Percentiles rank a stretch among this genome's conserved stretches.
Conservation (phyloP, 2,329 filamentous ascomycete genomes). For the Aspergillus sp. region DNA sequence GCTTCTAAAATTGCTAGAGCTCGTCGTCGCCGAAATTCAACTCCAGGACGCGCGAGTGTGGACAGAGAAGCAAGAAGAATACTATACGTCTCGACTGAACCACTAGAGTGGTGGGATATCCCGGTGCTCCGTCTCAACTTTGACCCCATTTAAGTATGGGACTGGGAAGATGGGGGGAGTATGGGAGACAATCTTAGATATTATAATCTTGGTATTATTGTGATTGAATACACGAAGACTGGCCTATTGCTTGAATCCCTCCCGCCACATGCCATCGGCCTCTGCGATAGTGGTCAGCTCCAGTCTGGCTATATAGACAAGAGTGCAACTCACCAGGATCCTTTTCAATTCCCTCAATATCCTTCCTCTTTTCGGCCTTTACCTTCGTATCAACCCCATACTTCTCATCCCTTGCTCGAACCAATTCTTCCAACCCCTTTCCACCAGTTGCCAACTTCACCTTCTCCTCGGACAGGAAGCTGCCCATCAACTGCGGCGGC, state of each 20-base stretch:
- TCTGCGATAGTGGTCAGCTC: slow-evolving; percentile 14
- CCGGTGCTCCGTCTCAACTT: slow-evolving; percentile 31
- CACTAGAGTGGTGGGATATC: slow-evolving; percentile 20
- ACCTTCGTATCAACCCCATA: slow-evolving; percentile 45
- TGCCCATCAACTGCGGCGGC: slow-evolving; percentile 56
- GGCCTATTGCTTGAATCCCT: neutral
- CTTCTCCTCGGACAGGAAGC: slow-evolving; percentile 35
- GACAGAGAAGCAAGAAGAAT: slow-evolving; percentile 50
- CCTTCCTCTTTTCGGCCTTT: slow-evolving; percentile 47
- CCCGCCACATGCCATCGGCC: slow-evolving; percentile 26
- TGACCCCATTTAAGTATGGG: slow-evolving; percentile 41
- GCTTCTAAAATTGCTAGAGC: slow-evolving; percentile 51
- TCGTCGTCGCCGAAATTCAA: slow-evolving; percentile 42
- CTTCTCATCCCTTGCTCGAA: slow-evolving; percentile 46
- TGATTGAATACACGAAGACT: neutral
- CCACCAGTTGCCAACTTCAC: slow-evolving; percentile 14
- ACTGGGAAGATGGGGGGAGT: slow-evolving; percentile 34
- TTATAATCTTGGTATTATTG: neutral
- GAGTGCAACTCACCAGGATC: slow-evolving; percentile 23
- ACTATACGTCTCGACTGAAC: slow-evolving; percentile 19
- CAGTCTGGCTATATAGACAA: neutral
- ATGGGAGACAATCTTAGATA: slow-evolving; percentile 36
- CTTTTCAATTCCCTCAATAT: slow-evolving; percentile 34
- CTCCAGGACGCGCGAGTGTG: slow-evolving; percentile 48
- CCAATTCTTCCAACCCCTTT: slow-evolving; percentile 25